Conservation (phyloP, 495 filamentous ascomycete species). For the Neurospora hispaniola region DNA sequence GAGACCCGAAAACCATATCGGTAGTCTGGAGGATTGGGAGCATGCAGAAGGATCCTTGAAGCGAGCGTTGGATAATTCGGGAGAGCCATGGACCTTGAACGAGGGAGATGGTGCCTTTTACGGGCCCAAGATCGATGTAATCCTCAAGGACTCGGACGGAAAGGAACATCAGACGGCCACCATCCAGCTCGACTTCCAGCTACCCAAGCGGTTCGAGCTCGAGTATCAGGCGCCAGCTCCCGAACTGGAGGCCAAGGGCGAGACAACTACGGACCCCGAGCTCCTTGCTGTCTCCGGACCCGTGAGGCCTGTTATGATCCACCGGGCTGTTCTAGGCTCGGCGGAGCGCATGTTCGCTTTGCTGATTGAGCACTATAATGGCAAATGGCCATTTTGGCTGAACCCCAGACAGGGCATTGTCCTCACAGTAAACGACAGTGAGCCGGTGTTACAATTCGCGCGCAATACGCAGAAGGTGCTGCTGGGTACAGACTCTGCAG, state of each 20-base stretch:
- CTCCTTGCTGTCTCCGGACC: constrained; percentile 36
- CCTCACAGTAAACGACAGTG: constrained; percentile 59
- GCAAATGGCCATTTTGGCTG: constrained; percentile 86
- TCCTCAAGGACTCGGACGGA: constrained; percentile 69
- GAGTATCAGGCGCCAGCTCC: constrained; percentile 71
- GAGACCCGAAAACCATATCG: constrained; percentile 71
- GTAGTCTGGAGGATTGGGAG: constrained; percentile 70
- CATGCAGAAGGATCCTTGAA: constrained; percentile 65
- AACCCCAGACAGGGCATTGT: constrained; percentile 74
- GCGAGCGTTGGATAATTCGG: constrained; percentile 54
- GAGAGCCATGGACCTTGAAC: constrained; percentile 58
- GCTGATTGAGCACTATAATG: constrained; percentile 73
- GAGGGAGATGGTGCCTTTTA: constrained; percentile 89
- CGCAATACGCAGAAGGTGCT: constrained; percentile 33
- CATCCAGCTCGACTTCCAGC: constrained; percentile 88
- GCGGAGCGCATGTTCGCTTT: constrained; percentile 81
- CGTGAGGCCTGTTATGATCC: constrained; percentile 73
- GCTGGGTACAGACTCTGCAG: constrained; percentile 30
- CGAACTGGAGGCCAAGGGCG: constrained; percentile 48
- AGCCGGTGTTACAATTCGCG: constrained; percentile 48
- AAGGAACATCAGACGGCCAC: constrained; percentile 90
- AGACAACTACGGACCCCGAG: constrained; percentile 31
- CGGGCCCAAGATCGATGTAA: constrained; percentile 90
- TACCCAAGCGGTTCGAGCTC: constrained; percentile 72
- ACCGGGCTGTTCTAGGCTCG: constrained; percentile 79